These are phyloP conservation scores for Botrytis paeoniae DNA, from an alignment of 2,329 filamentous ascomycete genomes.

Conservation along the genomic window DNA sequence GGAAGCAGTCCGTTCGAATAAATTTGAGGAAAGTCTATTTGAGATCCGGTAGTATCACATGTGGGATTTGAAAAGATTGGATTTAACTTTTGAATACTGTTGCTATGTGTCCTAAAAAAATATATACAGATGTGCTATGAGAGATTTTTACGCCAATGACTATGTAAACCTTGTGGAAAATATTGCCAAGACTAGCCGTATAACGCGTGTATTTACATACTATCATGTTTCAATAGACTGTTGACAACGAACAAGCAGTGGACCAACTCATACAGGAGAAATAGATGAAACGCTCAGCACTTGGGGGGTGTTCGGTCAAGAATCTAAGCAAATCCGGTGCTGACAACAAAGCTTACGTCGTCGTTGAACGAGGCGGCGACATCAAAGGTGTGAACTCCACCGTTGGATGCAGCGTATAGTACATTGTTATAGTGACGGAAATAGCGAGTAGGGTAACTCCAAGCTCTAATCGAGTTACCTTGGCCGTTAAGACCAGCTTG, in stretches of 20 bases:
- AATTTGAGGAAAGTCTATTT: background rate
- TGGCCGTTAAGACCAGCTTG: slow-evolving; percentile 49
- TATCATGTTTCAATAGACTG: too few species aligned
- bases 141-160: background rate
- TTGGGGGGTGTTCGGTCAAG: background rate
- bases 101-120: background rate
- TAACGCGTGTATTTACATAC: background rate
- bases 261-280: background rate
- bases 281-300: background rate
- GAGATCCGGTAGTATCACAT: background rate
- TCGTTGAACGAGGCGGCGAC: slow-evolving; percentile 47
- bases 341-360: slow-evolving; percentile 53
- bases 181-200: background rate
- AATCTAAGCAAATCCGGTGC: slow-evolving; percentile 44
- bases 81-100: background rate
- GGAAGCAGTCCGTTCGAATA: background rate
- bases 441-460: slow-evolving; percentile 59
- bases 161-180: background rate
- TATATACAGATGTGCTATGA: background rate
- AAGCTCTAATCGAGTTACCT: slow-evolving; percentile 53
- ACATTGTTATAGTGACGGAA: slow-evolving; percentile 52
- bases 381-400: slow-evolving; percentile 56
- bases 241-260: background rate
- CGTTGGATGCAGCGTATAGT: slow-evolving; percentile 51
- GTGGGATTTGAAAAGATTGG: background rate